Conservation (phyloP, 176 grass and related monocot genomes). For the Oryza brachyantha region DNA sequence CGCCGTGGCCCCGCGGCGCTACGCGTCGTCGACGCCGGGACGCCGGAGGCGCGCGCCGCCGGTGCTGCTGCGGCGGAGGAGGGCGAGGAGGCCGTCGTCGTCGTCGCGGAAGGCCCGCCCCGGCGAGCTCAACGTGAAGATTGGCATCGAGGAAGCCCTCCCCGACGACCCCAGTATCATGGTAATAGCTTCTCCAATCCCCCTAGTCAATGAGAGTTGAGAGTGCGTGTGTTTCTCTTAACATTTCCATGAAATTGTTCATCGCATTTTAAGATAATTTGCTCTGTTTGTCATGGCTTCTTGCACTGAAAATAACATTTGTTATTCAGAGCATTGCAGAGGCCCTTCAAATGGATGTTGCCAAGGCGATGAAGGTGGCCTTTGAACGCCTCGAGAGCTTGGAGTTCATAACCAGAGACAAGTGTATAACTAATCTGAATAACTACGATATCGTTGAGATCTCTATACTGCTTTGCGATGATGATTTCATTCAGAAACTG, state of each 20-base stretch:
- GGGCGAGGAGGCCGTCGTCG: conserved; percentile 18
- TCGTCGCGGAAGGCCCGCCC: conserved; percentile 43
- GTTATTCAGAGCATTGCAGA: conserved; percentile 63
- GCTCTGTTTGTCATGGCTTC: background rate
- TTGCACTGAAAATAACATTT: background rate
- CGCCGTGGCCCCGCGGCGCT: conserved; percentile 15
- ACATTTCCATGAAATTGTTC: background rate
- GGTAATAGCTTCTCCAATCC: conserved; percentile 25
- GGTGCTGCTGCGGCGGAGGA: conserved; percentile 31
- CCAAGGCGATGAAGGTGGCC: conserved; percentile 70
- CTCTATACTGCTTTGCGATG: conserved; percentile 73
- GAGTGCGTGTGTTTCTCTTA: background rate
- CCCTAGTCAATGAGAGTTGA: background rate
- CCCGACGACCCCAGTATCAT: conserved; percentile 63
- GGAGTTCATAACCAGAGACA: conserved; percentile 73
- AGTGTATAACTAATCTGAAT: conserved; percentile 49
- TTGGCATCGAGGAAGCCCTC: conserved; percentile 69
- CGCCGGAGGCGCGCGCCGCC: conserved; percentile 31
- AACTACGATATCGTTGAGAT: conserved; percentile 63
- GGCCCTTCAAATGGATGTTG: conserved; percentile 53
- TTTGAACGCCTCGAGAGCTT: conserved; percentile 45
- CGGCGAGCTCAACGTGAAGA: conserved; percentile 64
- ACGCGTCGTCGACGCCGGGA: background rate
- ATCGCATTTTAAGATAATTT: conserved; percentile 8
- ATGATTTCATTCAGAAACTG: conserved; percentile 67